phyloP scores from a whole-genome alignment of 2,329 filamentous ascomycete species.

The Exophiala lecanii-corni region DNA sequence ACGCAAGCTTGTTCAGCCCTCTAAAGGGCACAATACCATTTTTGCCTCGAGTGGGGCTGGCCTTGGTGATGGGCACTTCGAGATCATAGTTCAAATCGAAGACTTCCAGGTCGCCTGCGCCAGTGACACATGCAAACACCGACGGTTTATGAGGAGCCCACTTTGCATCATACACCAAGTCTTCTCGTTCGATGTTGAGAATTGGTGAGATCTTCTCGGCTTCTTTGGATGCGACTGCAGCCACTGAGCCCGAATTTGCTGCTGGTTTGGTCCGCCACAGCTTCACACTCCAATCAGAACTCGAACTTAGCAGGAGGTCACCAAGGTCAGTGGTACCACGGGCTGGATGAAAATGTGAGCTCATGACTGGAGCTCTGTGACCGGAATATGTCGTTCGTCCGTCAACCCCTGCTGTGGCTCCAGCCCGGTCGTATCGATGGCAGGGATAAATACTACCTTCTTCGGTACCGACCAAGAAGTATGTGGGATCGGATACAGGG shows the following conservation, averaged over 20 bases:
- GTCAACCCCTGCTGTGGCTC: conserved; percentile 93
- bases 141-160: conserved; percentile 95
- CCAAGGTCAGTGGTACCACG: conserved; percentile 89
- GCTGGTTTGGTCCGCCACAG: conserved; percentile 79
- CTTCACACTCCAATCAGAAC: conserved; percentile 94
- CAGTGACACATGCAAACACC: conserved; percentile 91
- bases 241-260: conserved; percentile 40
- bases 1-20: conserved; percentile 89
- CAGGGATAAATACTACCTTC: conserved; percentile 96
- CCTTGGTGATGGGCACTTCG: conserved; percentile 82
- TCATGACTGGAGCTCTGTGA: conserved; percentile 92
- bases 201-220: conserved; percentile 59
- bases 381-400: conserved; percentile 81
- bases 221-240: conserved; percentile 35
- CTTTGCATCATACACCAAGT: conserved; percentile 90
- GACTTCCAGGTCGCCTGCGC: conserved; percentile 83
- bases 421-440: conserved; percentile 93
- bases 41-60: conserved; percentile 62
- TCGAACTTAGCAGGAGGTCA: conserved; percentile 86
- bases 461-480: conserved; percentile 94
- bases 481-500: conserved; percentile 90
- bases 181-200: conserved; percentile 86
- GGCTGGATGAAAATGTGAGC: conserved; percentile 89
- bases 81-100: conserved; percentile 93
- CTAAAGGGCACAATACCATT: conserved; percentile 67